Evolutionary conservation across 495 filamentous ascomycete species (phyloP).

Genomic region (Coniosporium apollinis): DNA sequence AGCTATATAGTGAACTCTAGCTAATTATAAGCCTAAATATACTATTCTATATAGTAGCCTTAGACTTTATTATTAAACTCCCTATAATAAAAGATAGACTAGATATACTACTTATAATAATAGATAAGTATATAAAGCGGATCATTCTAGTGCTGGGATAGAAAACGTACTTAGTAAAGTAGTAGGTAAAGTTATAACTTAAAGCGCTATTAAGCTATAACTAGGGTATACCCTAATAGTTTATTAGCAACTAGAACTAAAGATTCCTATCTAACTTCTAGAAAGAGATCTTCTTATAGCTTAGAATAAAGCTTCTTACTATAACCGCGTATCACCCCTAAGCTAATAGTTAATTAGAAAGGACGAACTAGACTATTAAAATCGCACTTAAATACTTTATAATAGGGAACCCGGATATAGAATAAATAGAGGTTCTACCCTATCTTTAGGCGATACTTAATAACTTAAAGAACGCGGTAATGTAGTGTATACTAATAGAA

Average conservation of each 20-base stretch:
- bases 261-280: neutral
- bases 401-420: neutral
- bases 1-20: too few relatives aligned
- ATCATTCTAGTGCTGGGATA: too few relatives aligned
- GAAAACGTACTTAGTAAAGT: too few relatives aligned
- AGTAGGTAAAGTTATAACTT: too few relatives aligned
- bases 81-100: too few relatives aligned
- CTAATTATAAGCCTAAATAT: too few relatives aligned
- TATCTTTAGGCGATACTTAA: neutral
- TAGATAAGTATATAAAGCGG: too few relatives aligned
- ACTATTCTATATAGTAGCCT: too few relatives aligned
- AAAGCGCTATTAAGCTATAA: too few relatives aligned
- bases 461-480: neutral
- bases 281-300: neutral
- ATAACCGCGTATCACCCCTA: neutral
- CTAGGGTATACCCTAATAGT: neutral
- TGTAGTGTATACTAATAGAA: neutral
- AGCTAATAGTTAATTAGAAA: neutral
- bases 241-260: neutral
- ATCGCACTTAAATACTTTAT: neutral
- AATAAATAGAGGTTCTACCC: neutral
- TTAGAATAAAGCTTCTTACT: neutral
- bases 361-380: conserved; percentile 1
- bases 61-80: too few relatives aligned
- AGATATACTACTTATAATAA: too few relatives aligned